These are phyloP conservation scores for Acer yangbiense DNA, from an alignment of 345 rosid species.

Conservation along the genomic window DNA sequence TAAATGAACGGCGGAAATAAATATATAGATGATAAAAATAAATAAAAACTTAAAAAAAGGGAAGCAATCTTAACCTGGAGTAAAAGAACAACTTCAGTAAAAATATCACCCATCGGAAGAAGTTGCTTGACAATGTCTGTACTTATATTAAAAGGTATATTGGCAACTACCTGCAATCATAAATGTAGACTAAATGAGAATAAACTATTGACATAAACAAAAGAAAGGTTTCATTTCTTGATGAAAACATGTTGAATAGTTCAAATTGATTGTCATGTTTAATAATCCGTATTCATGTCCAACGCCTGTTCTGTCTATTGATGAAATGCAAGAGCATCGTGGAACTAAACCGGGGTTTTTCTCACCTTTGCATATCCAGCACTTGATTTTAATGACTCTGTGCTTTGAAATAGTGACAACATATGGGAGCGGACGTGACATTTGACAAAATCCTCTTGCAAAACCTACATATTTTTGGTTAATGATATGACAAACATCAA, in stretches of 20 bases:
- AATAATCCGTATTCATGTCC: not conserved
- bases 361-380: constrained; percentile 63
- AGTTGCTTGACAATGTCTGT: constrained; percentile 79
- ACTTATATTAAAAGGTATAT: constrained; percentile 87
- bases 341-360: not conserved
- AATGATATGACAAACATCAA: not conserved
- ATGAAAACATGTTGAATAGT: not conserved
- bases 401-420: constrained; percentile 46
- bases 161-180: constrained; percentile 72
- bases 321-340: not conserved
- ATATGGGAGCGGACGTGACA: constrained; percentile 73
- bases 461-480: constrained; percentile 44
- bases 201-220: not conserved
- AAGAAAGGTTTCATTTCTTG: not conserved
- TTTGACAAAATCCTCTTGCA: constrained; percentile 83
- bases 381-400: constrained; percentile 21
- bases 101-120: constrained; percentile 93
- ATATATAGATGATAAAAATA: not conserved
- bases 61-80: constrained; percentile 58
- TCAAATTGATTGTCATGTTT: not conserved
- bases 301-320: no score
- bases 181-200: not conserved
- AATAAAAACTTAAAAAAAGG: not conserved
- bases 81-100: constrained; percentile 85
- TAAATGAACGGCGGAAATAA: no score